Evolutionary conservation across 306 rosid genomes (phyloP), one percentile per base, ranked within the genome.

Genomic region (Rosa chinensis): DNA sequence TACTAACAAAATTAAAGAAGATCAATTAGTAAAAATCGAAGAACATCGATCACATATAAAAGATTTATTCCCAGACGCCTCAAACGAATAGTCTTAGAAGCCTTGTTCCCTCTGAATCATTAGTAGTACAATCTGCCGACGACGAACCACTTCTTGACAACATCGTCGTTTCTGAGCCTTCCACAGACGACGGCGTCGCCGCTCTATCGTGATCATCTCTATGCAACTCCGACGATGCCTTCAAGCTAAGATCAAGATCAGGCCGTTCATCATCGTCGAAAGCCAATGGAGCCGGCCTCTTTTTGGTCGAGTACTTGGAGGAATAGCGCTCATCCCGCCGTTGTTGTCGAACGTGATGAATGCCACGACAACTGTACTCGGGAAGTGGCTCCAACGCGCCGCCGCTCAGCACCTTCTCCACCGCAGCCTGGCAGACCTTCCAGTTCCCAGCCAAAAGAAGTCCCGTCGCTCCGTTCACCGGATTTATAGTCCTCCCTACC

Each of bases 391-490:
- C 81, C 80, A 92, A 86, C 47, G 84, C 63, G 52, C 87, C 90
- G 4, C 93, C 92, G 3, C 73, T 78, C 1, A 92, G 78, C 21
- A 94, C 92, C 4, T 84, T 89, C 64, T 92, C 89, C 11, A 88
- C 93, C 25, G 88, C 99, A 61, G 75, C 14, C 71, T 92, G 95
- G 79, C 97, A 92, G 28, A 94, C 80, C 11, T 91, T 84, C 98
- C 98, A 94, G 61, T 91, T 88, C 10, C 97, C 97, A 3, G 79
- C 80, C 89, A 88, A 88, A 12, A 94, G 86, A 13, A 94, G 79
- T 59, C 95, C 98, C 23, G 88, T 96, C 14, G 90, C 97, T 64
- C 98, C 98, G 62, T 83, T 87, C 17, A 92, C 95, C 4, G 99
- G 97, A 78, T 92, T 89, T 50, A 94, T 84, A 5, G 90, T 92